A percentile compares a stretch with the other conserved stretches of the same genome.
phyloP scores from a whole-genome alignment of 2,329 filamentous ascomycete species.

The Fusarium setosum region DNA sequence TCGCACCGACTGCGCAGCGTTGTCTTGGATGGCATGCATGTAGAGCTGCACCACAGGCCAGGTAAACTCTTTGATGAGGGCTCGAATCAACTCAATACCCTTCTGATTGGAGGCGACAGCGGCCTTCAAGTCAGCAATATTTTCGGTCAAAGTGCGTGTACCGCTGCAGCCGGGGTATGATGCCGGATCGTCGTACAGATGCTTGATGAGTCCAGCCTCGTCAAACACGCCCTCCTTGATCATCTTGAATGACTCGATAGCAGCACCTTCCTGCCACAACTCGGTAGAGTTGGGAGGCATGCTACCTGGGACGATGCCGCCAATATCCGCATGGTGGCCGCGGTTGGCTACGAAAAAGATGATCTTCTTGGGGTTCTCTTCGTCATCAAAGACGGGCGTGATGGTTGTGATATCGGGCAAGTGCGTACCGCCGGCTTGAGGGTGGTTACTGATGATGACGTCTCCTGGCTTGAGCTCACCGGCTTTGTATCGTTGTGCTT shows the following conservation, averaged over 20 bases:
- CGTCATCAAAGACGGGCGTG: constrained; percentile 45
- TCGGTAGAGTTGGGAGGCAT: constrained; percentile 78
- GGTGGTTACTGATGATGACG: constrained; percentile 38
- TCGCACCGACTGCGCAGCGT: constrained; percentile 81
- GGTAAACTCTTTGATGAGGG: constrained; percentile 81
- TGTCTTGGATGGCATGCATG: constrained; percentile 85
- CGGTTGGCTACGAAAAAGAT: constrained; percentile 49
- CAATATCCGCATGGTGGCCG: constrained; percentile 50
- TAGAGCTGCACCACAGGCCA: constrained; percentile 84
- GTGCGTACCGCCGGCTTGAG: constrained; percentile 43
- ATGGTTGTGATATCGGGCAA: constrained; percentile 44
- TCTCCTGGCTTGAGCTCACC: constrained; percentile 36
- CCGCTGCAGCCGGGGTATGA: constrained; percentile 61
- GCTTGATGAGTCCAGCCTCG: constrained; percentile 67
- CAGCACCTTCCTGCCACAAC: constrained; percentile 68
- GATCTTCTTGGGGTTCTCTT: constrained; percentile 42
- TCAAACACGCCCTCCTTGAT: constrained; percentile 42
- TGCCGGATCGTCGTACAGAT: constrained; percentile 55
- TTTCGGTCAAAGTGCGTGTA: constrained; percentile 78
- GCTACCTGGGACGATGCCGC: constrained; percentile 76
- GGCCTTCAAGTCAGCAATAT: constrained; percentile 87
- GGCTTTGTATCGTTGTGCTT: constrained; percentile 30
- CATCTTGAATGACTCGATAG: constrained; percentile 58
- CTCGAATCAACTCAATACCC: constrained; percentile 80
- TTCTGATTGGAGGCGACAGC: constrained; percentile 89